Conservation (phyloP, 805 yeast genomes). For the Aciculoconidium aculeatum region DNA sequence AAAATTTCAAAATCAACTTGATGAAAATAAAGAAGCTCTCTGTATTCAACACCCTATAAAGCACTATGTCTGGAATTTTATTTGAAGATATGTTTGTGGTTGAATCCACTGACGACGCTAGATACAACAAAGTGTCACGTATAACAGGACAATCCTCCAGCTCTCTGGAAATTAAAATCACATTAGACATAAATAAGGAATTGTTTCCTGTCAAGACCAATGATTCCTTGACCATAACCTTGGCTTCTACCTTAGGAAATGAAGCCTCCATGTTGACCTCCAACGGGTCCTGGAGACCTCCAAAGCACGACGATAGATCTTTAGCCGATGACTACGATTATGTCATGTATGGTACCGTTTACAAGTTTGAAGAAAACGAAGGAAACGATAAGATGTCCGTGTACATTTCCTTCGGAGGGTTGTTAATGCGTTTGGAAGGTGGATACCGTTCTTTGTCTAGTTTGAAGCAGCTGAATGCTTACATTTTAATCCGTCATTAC, state of each 20-base stretch:
- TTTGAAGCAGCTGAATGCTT: constrained; percentile 91
- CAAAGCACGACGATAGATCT: constrained; percentile 75
- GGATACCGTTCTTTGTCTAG: constrained; percentile 82
- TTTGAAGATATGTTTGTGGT: constrained; percentile 92
- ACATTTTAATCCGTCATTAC: constrained; percentile 77
- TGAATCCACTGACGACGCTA: constrained; percentile 76
- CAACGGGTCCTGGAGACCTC: constrained; percentile 76
- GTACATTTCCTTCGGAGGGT: constrained; percentile 93
- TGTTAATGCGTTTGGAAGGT: constrained; percentile 90
- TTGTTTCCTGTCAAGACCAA: constrained; percentile 76
- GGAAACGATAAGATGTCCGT: constrained; percentile 71
- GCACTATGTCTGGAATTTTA: constrained; percentile 52
- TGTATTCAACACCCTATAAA: too few relatives aligned
- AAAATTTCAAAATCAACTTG: background rate
- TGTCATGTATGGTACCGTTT: constrained; percentile 96
- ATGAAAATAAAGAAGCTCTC: too few relatives aligned
- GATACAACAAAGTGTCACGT: constrained; percentile 89
- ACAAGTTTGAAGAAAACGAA: constrained; percentile 85
- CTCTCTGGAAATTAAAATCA: constrained; percentile 70
- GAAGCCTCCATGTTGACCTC: constrained; percentile 40
- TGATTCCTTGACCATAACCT: constrained; percentile 77
- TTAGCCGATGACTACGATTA: constrained; percentile 96
- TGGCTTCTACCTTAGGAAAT: constrained; percentile 68
- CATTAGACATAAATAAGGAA: constrained; percentile 87
- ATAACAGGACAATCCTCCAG: constrained; percentile 84